These are phyloP conservation scores for Hanseniaspora uvarum DNA, from an alignment of 1,139 yeast species.

Conservation along the genomic window DNA sequence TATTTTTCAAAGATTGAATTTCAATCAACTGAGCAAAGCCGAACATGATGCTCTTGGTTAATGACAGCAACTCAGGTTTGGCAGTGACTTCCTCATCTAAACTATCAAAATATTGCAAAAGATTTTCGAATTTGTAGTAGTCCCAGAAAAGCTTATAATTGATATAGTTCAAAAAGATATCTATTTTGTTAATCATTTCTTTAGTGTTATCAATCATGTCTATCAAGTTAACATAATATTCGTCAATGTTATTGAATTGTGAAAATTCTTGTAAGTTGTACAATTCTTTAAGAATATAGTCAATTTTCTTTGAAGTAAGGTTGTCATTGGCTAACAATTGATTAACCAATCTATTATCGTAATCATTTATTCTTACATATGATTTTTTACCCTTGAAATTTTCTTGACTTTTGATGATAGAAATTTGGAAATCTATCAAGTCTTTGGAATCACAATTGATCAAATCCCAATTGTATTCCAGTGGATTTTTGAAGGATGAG, in stretches of 20 bases:
- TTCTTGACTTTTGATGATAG: conserved; percentile 3
- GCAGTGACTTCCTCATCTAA: not conserved
- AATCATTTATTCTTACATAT: conserved; percentile 9
- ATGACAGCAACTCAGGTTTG: not conserved
- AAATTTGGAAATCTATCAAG: conserved; percentile 6
- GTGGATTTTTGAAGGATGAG: not conserved
- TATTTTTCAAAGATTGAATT: not conserved
- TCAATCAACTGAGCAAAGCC: not conserved
- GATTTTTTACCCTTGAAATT: conserved; percentile 7
- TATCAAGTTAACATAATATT: not conserved
- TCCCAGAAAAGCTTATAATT: conserved; percentile 13
- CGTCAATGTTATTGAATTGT: not conserved
- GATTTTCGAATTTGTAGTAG: conserved; percentile 3
- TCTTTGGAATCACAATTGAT: not conserved
- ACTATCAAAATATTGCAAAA: not conserved
- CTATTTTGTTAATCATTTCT: not conserved
- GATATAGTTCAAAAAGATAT: not conserved
- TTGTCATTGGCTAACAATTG: not conserved
- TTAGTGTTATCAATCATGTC: not conserved
- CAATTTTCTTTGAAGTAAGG: conserved; percentile 9
- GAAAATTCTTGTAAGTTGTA: not conserved
- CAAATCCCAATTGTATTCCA: conserved; percentile 11
- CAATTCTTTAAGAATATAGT: conserved; percentile 11
- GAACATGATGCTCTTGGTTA: not conserved
- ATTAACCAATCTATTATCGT: conserved; percentile 10